Base-by-base conservation (phyloP, 2,329 filamentous ascomycete species). In the Neopestalotiopsis rosae region DNA sequence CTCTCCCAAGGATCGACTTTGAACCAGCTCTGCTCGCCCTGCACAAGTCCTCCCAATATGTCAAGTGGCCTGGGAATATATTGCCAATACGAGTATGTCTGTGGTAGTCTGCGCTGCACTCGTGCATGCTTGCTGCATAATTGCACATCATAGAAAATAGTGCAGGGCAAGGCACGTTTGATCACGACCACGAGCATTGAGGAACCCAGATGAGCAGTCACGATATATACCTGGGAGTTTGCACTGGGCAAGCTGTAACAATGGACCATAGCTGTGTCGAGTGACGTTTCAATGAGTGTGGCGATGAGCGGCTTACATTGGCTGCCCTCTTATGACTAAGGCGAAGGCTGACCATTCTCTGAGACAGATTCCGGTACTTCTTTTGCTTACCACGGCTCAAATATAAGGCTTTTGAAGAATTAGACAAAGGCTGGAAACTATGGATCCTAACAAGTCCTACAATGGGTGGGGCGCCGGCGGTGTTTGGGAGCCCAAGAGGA, bases 401-500 rank as follows among this genome's bases (percentile, higher is more conserved):
- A 32, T 10, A 3, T 68, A 61, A 57, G 17, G 52, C 24, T 34
- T 61, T 13, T 66, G 24, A 66, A 68, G 5, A 70, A 64, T 14
- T 61, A 45, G 52, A 45, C 57, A 28, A 57, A 68, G 52, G 62
- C 34, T 49, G 9, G 45, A 52, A 52, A 52, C 17, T n/a, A 52
- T 65, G 61, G 58, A 45, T 9, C 38, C 61, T 20, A 7, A 7
- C 34, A 38, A 7, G 34, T 10, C 10, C 34, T 38, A 7, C 34
- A 38, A 10, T 6, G n/a, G 66, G 5, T 69, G 67, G 32, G 32
- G 59, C 17, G 42, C 67, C 62, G 40, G 58, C 6, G 30, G 34
- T 20, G 67, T 67, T 64, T 34, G 56, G 40, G 67, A 68, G 14
- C 38, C 38, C 13, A 70, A 66, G 38, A 68, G 65, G 65, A 42